phyloP scores from a whole-genome alignment of 371 early-diverging fungal species.

The Blakeslea trispora region DNA sequence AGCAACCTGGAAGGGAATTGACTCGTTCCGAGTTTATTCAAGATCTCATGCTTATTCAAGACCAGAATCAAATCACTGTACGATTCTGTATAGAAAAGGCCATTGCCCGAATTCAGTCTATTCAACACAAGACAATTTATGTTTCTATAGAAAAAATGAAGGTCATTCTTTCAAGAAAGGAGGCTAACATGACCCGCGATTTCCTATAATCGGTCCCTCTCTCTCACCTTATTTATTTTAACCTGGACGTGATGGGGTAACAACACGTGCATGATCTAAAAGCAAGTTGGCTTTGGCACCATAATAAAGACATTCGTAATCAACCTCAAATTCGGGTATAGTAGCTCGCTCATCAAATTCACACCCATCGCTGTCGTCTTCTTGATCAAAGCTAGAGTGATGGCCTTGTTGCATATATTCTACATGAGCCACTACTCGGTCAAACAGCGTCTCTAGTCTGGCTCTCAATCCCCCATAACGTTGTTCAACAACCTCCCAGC shows the following conservation, averaged over 20 bases:
- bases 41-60: neutral
- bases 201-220: conserved; percentile 10
- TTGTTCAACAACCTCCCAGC: conserved; percentile 81
- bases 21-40: neutral
- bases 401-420: conserved; percentile 31
- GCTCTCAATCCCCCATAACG: conserved; percentile 81
- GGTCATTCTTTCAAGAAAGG: conserved; percentile 11
- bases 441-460: conserved; percentile 75
- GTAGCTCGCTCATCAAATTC: conserved; percentile 43
- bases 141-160: conserved; percentile 9
- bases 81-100: conserved; percentile 17
- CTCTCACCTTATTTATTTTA: conserved; percentile 27
- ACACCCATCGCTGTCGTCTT: conserved; percentile 15
- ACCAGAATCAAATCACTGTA: neutral
- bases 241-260: conserved; percentile 62
- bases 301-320: conserved; percentile 60
- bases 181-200: conserved; percentile 18
- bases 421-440: conserved; percentile 67
- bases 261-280: conserved; percentile 68
- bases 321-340: conserved; percentile 70
- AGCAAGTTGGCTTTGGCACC: conserved; percentile 63
- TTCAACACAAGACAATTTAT: neutral
- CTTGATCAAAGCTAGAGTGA: neutral
- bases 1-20: neutral
- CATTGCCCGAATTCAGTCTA: neutral